Evolutionary conservation across 1,139 yeast species (phyloP).

Genomic region (Geotrichum aggregatum): DNA sequence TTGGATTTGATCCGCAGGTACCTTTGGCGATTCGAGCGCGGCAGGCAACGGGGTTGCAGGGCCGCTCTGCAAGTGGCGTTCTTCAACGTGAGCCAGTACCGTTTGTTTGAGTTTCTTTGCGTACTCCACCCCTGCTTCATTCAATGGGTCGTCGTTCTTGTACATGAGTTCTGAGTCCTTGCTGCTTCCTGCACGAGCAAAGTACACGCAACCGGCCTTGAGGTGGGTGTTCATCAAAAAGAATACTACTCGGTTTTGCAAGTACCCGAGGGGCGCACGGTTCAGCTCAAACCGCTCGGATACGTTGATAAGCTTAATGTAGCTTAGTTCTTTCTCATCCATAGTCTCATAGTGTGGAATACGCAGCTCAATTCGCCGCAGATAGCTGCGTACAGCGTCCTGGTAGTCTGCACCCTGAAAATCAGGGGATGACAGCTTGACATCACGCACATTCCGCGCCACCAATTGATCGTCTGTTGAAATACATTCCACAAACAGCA

Average conservation of each 20-base stretch:
- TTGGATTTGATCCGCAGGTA: slow-evolving; percentile 22
- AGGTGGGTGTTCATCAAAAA: slow-evolving; percentile 84
- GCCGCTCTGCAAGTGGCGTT: slow-evolving; percentile 22
- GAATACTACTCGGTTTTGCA: slow-evolving; percentile 83
- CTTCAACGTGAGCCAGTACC: slow-evolving; percentile 39
- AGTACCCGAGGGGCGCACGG: slow-evolving; percentile 78
- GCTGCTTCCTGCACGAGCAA: slow-evolving; percentile 57
- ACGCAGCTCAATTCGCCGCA: slow-evolving; percentile 44
- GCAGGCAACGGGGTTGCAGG: slow-evolving; percentile 4
- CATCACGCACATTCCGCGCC: slow-evolving; percentile 76
- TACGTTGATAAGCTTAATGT: slow-evolving; percentile 78
- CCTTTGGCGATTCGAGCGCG: not conserved
- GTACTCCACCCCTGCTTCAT: slow-evolving; percentile 39
- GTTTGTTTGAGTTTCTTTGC: slow-evolving; percentile 42
- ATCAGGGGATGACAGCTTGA: slow-evolving; percentile 77
- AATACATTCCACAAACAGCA: slow-evolving; percentile 81
- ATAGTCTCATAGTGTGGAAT: slow-evolving; percentile 47
- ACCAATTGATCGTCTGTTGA: slow-evolving; percentile 71
- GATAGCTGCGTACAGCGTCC: slow-evolving; percentile 43
- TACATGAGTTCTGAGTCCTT: slow-evolving; percentile 31
- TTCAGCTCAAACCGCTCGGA: slow-evolving; percentile 82
- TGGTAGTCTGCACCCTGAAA: slow-evolving; percentile 65
- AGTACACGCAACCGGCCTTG: slow-evolving; percentile 79
- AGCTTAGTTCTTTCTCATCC: slow-evolving; percentile 55
- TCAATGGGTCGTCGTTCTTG: slow-evolving; percentile 39